Base-by-base conservation (phyloP, 352 stramenopile species). In the Aphanomyces invadans region DNA sequence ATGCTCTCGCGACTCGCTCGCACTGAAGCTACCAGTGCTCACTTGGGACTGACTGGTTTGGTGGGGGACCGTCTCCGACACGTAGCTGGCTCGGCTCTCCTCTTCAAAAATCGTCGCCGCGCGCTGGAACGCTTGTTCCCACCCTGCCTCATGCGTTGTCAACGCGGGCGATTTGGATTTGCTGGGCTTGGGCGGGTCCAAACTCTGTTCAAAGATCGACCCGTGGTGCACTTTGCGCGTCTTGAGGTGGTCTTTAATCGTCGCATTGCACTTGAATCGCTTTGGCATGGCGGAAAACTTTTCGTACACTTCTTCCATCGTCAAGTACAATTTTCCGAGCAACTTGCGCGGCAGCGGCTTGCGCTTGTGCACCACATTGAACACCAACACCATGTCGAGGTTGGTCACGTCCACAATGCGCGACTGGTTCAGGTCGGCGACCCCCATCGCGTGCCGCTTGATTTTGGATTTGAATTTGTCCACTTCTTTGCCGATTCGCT, bases 251-350 rank as follows among this genome's bases (percentile, higher is more conserved):
- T 86, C 71, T 69, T 92, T 92, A 17, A 81, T 75, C 62, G 79
- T 83, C 45, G 79, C 74, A 64, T 92, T 80, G 26, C 76, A 46
- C 42, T 92, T 71, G 17, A 92, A 70, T 65, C 90, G 88, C 12
- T 77, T 78, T 7, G 86, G 83, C 31, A 95, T 76, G 1, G 79
- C 69, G 17, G 90, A 75, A 54, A 92, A 95, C 32, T 92, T 77
- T 38, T 81, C 81, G 64, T 90, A 92, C 33, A 95, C 88, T n/a
- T 95, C 81, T 45, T 95, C 81, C 57, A 92, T 79, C 23, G 83
- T 90, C 45, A 92, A 81, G 3, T 77, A 74, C 45, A 92, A 68
- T 61, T 74, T 84, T 3, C 86, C 86, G 10, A 95, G 73, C 4
- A 73, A 71, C 64, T 95, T 95, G 65, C 90, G 89, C 31, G 81